Percentiles rank a stretch among this genome's conserved stretches.
Evolutionary conservation across 192 early-diverging fungal genomes (phyloP).

Genomic region (Cetraspora pellucida): DNA sequence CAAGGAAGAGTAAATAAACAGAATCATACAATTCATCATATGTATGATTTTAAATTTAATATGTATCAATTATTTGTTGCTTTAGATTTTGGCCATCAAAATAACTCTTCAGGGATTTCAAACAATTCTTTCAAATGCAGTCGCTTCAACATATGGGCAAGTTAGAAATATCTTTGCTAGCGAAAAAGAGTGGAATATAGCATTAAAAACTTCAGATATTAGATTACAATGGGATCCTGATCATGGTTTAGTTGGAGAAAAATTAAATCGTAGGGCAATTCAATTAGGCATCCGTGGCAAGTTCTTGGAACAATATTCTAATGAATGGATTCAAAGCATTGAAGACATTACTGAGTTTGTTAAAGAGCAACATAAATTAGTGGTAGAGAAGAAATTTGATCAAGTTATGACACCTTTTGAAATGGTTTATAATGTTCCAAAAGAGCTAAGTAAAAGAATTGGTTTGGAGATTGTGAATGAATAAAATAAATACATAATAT

Average conservation of each 20-base stretch:
- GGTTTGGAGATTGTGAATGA: too few relatives aligned
- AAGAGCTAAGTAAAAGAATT: too few relatives aligned
- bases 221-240: slow-evolving; percentile 56
- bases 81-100: slow-evolving; percentile 39
- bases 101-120: slow-evolving; percentile 39
- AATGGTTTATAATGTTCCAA: not conserved
- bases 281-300: slow-evolving; percentile 45
- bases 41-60: slow-evolving; percentile 25
- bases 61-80: slow-evolving; percentile 25
- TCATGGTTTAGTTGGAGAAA: slow-evolving; percentile 37
- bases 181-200: slow-evolving; percentile 14
- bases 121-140: slow-evolving; percentile 33
- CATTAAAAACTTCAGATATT: slow-evolving; percentile 39
- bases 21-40: not conserved
- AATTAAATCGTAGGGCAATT: slow-evolving; percentile 44
- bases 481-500: too few relatives aligned
- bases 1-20: slow-evolving; percentile 40
- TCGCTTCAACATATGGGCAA: slow-evolving; percentile 22
- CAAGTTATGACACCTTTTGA: slow-evolving; percentile 8
- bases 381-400: not conserved
- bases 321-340: slow-evolving; percentile 41
- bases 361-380: slow-evolving; percentile 10
- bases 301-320: slow-evolving; percentile 29
- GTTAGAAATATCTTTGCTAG: not conserved
- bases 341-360: slow-evolving; percentile 50